Evolutionary conservation across 345 rosid species (phyloP).

Genomic region (Dimocarpus longan): DNA sequence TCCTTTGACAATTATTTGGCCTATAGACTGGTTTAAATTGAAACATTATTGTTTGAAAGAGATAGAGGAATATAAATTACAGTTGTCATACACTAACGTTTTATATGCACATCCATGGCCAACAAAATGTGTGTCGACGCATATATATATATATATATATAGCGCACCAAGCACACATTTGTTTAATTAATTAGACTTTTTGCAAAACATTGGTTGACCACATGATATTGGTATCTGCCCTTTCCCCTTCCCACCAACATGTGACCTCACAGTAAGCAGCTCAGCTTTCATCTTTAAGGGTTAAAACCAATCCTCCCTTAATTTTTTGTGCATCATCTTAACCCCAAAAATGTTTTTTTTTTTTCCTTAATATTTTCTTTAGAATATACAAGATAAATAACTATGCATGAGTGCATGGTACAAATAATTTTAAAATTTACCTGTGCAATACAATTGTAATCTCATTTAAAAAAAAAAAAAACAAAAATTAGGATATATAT

Average conservation of each 20-base stretch:
- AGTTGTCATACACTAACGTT: background rate
- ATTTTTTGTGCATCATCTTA: too few species aligned
- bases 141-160: background rate
- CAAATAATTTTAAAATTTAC: too few species aligned
- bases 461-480: too few species aligned
- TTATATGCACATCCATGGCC: background rate
- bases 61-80: background rate
- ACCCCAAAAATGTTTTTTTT: too few species aligned
- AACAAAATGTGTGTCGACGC: background rate
- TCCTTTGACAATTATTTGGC: slow-evolving; percentile 23
- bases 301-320: too few species aligned
- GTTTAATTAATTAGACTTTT: background rate
- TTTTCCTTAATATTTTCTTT: too few species aligned
- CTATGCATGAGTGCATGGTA: too few species aligned
- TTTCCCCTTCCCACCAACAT: background rate
- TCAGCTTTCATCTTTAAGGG: background rate
- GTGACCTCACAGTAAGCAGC: background rate
- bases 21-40: slow-evolving; percentile 1
- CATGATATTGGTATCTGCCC: background rate
- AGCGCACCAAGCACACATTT: background rate
- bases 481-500: too few species aligned
- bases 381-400: too few species aligned
- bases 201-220: background rate
- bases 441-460: too few species aligned
- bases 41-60: slow-evolving; percentile 8